These are phyloP conservation scores for Cordia subcordata DNA, from an alignment of 257 asterid genomes.

Conservation along the genomic window DNA sequence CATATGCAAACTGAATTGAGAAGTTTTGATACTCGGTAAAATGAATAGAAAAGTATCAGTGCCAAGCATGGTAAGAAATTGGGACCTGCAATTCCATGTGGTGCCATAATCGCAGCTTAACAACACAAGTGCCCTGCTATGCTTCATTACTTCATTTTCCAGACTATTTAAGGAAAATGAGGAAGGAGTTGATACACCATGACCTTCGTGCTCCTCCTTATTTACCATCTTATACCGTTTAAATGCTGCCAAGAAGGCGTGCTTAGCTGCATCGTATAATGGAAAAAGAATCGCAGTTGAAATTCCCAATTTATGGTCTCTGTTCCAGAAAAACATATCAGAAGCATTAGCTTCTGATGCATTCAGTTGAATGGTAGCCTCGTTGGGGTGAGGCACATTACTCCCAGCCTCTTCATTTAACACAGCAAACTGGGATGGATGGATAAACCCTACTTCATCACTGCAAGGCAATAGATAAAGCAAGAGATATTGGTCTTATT, in stretches of 20 bases:
- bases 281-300: constrained; percentile 56
- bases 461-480: constrained; percentile 29
- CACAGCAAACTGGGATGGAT: constrained; percentile 69
- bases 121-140: constrained; percentile 72
- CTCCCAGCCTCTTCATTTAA: constrained; percentile 36
- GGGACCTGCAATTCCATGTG: constrained; percentile 90
- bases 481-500: constrained; percentile 4
- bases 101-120: constrained; percentile 87
- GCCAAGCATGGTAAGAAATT: not conserved
- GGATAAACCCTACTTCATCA: constrained; percentile 90
- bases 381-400: constrained; percentile 18
- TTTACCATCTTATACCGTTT: constrained; percentile 32
- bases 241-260: constrained; percentile 59
- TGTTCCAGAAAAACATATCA: constrained; percentile 51
- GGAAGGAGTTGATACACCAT: constrained; percentile 15
- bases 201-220: constrained; percentile 19
- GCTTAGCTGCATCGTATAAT: constrained; percentile 60
- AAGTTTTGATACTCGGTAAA: no score
- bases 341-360: constrained; percentile 18
- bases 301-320: constrained; percentile 77
- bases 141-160: constrained; percentile 72
- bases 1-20: not conserved
- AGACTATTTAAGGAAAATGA: constrained; percentile 17
- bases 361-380: constrained; percentile 15
- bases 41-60: not conserved